Base-by-base conservation (phyloP, 2,329 filamentous ascomycete species). In the Fusarium subglutinans region DNA sequence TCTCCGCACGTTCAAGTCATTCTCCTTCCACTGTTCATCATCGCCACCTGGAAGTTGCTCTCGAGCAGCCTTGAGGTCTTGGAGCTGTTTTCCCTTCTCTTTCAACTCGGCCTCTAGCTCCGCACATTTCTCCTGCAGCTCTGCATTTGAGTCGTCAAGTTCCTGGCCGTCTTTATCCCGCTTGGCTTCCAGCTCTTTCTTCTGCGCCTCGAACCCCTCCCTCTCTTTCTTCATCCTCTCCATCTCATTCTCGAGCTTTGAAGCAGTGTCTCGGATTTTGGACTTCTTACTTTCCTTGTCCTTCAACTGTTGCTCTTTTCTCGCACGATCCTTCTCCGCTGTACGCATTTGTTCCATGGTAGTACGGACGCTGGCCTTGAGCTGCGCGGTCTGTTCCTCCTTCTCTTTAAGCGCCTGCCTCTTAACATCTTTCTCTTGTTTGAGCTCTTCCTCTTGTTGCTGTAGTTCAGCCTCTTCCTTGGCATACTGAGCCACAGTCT, bases 371-470 rank as follows among this genome's bases (percentile, higher is more conserved):
- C 96, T 92, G 71, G 92, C 92, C 78, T 93, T 94, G 61, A 98
- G 84, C 79, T 95, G 94, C 50, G 94, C 91, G 55, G 94, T 98
- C 57, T 92, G 93, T 78, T 97, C 94, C 74, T 98, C 96, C 81
- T 97, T 98, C 79, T 97, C 94, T 80, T 94, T 96, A 61, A 96
- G 87, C 26, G 91, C 88, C 70, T 92, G 91, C 77, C 89, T 92
- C 80, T 98, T 91, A 57, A 92, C 89, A 74, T 97, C 94, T 68
- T 94, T 92, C 77, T 97, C 94, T 66, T 91, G 91, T 62, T 92
- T 90, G 38, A 98, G 81, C 50, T 93, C 90, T 44, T 90, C 88
- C 73, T 94, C 84, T 59, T 89, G 83, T n/a, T 87, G 85, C 73
- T 89, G 90, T 67, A 90, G 90, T 59, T 96, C 93, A 43, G 90